Evolutionary conservation across 208 protist species (phyloP), one percentile per base, ranked within the genome.

Genomic region (Porcisia hertigi): DNA sequence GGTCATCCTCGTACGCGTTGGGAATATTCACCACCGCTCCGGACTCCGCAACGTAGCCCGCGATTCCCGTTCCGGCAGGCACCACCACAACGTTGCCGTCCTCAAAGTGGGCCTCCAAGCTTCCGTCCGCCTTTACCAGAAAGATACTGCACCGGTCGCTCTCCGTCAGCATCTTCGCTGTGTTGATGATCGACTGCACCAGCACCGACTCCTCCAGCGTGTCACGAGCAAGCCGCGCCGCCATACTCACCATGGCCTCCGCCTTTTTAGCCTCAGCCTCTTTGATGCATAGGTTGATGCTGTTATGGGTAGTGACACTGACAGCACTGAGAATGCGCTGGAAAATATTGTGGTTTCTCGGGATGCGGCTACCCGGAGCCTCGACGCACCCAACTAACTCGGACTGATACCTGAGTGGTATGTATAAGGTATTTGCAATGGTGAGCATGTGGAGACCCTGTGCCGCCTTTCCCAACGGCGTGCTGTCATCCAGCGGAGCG

Each of bases 171-270:
- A 47, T 76, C 82, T 90, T 92, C 41, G 86, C 88, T 63, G 88
- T 93, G 80, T 91, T 93, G 84, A 93, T 93, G 80, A 93, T 93
- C 23, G 88, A 93, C 67, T 89, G 86, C 57, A 88, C 84, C 43
- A 93, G 80, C 71, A 91, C 86, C 54, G 83, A 58, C 77, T 95
- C 91, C 71, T 95, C 88, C 70, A 95, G 85, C 67, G 88, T 91
- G 74, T 95, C 91, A 65, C 88, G 91, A 53, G 91, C 88, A 36
- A 95, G 82, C 43, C 88, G 88, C 41, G 91, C 92, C 66, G 88
- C 92, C 92, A 96, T 96, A 45, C 66, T 79, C 69, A 95, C 80
- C 91, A 95, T 95, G 66, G 89, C 91, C 63, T 93, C 89, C 3
- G 86, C 84, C 81, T 92, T 91, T 45, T 92, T 83, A 41, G 80